Percentiles rank a stretch among this genome's conserved stretches.
Evolutionary conservation across 169 alveolate genomes (phyloP).

Genomic region (Theileria parva): DNA sequence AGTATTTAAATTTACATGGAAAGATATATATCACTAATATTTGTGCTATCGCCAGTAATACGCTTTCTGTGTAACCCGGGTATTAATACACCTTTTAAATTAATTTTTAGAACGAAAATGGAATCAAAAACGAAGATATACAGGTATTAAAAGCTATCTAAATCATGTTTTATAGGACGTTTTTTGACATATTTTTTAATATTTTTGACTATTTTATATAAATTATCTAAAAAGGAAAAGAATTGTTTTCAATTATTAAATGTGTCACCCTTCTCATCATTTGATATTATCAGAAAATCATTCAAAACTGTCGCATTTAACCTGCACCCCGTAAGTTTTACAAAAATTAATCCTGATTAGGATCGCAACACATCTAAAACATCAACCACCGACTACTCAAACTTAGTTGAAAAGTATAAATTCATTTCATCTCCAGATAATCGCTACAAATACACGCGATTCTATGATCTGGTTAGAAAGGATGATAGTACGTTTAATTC

Average conservation of each 20-base stretch:
- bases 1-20: constrained; percentile 1
- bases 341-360: background rate
- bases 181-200: constrained; percentile 23
- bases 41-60: constrained; percentile 34
- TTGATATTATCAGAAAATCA: constrained; percentile 89
- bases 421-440: constrained; percentile 21
- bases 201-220: constrained; percentile 4
- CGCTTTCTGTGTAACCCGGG: constrained; percentile 44
- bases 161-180: constrained; percentile 21
- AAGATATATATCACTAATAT: constrained; percentile 12
- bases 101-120: constrained; percentile 28
- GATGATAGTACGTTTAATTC: constrained; percentile 14
- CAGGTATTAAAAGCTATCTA: background rate
- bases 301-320: constrained; percentile 81
- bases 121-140: constrained; percentile 15
- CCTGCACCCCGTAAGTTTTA: constrained; percentile 52
- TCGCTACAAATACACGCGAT: constrained; percentile 38
- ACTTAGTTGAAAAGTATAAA: constrained; percentile 43
- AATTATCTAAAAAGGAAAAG: constrained; percentile 20
- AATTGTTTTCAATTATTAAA: constrained; percentile 90
- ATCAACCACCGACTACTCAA: constrained; percentile 27
- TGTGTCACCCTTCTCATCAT: constrained; percentile 84
- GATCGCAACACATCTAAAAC: constrained; percentile 51
- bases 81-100: background rate
- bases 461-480: constrained; percentile 28